Evolutionary conservation across 2,329 filamentous ascomycete genomes (phyloP).

Genomic region (Phyllosticta ampelicida): DNA sequence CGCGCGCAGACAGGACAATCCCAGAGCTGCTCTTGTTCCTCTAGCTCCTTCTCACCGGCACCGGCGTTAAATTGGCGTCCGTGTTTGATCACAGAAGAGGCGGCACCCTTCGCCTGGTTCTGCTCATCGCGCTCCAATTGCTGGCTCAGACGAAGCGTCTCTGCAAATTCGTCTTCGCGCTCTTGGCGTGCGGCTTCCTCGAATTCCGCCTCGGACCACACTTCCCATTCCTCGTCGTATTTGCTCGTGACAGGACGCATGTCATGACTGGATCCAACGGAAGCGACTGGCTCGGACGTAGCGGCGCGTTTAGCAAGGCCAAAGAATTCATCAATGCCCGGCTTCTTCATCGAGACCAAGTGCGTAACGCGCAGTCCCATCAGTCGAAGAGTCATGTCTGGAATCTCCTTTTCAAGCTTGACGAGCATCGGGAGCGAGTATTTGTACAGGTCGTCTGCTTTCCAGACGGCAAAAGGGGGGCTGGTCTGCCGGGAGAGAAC

Average conservation of each 20-base stretch:
- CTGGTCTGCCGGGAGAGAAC: slow-evolving; percentile 75
- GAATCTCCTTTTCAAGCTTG: slow-evolving; percentile 76
- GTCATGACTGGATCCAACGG: slow-evolving; percentile 1
- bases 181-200: slow-evolving; percentile 51
- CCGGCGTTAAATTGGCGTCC: not conserved
- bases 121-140: slow-evolving; percentile 32
- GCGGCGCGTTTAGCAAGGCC: slow-evolving; percentile 34
- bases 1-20: slow-evolving; percentile 79
- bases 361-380: slow-evolving; percentile 87
- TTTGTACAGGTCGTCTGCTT: slow-evolving; percentile 73
- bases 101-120: slow-evolving; percentile 9
- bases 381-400: slow-evolving; percentile 65
- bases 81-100: not conserved
- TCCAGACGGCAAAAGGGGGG: slow-evolving; percentile 58
- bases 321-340: slow-evolving; percentile 71
- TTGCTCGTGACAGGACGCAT: slow-evolving; percentile 13
- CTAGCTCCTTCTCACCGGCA: not conserved
- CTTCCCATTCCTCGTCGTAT: slow-evolving; percentile 50
- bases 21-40: slow-evolving; percentile 43
- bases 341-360: slow-evolving; percentile 74
- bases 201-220: slow-evolving; percentile 57
- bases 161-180: slow-evolving; percentile 49
- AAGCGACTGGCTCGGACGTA: slow-evolving; percentile 28
- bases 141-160: slow-evolving; percentile 52
- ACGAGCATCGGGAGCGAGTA: slow-evolving; percentile 70